Evolutionary conservation across 129 eudicot genomes (phyloP).

Genomic region (Chrysanthemum makinoi): DNA sequence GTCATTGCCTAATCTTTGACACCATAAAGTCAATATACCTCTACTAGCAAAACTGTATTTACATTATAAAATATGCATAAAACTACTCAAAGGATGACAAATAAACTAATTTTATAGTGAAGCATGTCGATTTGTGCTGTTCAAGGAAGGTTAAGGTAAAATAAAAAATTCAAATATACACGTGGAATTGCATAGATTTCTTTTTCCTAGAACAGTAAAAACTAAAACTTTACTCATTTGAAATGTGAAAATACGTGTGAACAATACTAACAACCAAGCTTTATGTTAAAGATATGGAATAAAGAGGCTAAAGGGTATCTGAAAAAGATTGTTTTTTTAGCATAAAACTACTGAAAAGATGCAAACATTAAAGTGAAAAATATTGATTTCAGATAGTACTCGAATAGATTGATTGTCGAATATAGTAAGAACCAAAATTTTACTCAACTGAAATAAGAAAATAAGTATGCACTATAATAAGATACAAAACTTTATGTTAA

Average conservation of each 20-base stretch:
- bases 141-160: slow-evolving; percentile 1
- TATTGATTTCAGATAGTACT: slow-evolving; percentile 11
- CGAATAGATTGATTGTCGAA: slow-evolving; percentile 5
- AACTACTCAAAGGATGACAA: no score
- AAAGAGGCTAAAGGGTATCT: slow-evolving; percentile 13
- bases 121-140: no score
- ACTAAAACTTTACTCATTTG: slow-evolving; percentile 19
- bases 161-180: slow-evolving; percentile 21
- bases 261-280: not conserved
- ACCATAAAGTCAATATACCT: no score
- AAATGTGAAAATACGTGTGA: not conserved
- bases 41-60: no score
- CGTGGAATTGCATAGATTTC: not conserved
- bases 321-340: slow-evolving; percentile 16
- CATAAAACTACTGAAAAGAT: slow-evolving; percentile 1
- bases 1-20: no score
- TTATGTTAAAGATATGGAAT: slow-evolving; percentile 12
- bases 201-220: slow-evolving; percentile 20
- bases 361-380: slow-evolving; percentile 4
- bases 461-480: not conserved
- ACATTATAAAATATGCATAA: no score
- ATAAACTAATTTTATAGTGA: no score
- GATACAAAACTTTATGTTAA: not conserved
- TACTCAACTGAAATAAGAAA: slow-evolving; percentile 14
- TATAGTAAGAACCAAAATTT: slow-evolving; percentile 5